Percentiles rank a stretch among this genome's conserved stretches.
Evolutionary conservation across 2,329 filamentous ascomycete genomes (phyloP).

Genomic region (Trichoderma sp.): DNA sequence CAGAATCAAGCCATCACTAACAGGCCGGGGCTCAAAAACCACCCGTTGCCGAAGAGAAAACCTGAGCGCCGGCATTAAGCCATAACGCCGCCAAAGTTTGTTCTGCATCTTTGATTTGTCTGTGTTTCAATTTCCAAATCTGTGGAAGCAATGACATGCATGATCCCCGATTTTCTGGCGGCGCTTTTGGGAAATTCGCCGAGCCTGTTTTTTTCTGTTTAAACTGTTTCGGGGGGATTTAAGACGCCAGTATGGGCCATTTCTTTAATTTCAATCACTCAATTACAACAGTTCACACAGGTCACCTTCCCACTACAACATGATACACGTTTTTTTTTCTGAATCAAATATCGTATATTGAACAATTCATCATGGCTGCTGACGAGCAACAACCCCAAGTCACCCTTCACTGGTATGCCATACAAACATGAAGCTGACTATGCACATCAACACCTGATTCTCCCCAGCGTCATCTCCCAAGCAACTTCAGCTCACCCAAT

Average conservation of each 20-base stretch:
- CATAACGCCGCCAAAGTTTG: background rate
- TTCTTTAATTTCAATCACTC: background rate
- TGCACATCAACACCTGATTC: background rate
- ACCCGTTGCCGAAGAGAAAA: background rate
- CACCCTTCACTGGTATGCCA: slow-evolving; percentile 59
- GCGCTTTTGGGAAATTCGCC: background rate
- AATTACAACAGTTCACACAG: background rate
- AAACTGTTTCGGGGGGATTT: background rate
- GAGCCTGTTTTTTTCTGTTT: background rate
- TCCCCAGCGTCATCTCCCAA: background rate
- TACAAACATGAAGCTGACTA: background rate
- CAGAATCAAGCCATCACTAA: background rate
- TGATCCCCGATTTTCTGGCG: background rate
- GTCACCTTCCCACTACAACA: background rate
- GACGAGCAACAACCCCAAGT: slow-evolving; percentile 47
- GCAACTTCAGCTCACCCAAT: background rate
- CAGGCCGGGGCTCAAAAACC: background rate
- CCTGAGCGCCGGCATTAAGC: background rate
- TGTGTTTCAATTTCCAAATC: background rate
- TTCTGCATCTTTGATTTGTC: background rate
- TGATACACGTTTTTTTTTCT: background rate
- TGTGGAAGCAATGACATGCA: background rate
- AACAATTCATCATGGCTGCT: slow-evolving; percentile 18
- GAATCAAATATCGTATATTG: background rate
- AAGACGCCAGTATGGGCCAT: background rate